Conservation (phyloP, 805 yeast species). For the Candida quercuum region DNA sequence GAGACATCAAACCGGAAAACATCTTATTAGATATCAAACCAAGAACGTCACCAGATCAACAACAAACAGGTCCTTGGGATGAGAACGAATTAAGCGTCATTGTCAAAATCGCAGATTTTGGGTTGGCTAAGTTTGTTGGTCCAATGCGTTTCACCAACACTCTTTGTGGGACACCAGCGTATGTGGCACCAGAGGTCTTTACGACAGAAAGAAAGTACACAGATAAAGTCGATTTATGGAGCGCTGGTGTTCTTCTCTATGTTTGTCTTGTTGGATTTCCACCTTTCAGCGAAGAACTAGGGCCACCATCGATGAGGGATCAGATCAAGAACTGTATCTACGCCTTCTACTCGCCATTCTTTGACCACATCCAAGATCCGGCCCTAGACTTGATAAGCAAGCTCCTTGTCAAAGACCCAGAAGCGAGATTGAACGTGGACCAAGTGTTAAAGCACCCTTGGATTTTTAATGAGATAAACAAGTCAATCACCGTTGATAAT, state of each 20-base stretch:
- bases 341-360: conserved; percentile 75
- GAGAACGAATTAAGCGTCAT: conserved; percentile 51
- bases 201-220: conserved; percentile 49
- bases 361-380: conserved; percentile 65
- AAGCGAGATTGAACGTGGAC: conserved; percentile 71
- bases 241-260: conserved; percentile 71
- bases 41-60: conserved; percentile 23
- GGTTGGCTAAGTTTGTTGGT: conserved; percentile 57
- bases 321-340: conserved; percentile 63
- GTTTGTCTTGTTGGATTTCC: conserved; percentile 83
- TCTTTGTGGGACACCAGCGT: conserved; percentile 82
- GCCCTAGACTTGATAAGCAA: conserved; percentile 63
- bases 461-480: conserved; percentile 36
- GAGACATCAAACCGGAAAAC: conserved; percentile 79
- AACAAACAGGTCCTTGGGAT: conserved; percentile 38
- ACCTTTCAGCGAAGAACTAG: conserved; percentile 78
- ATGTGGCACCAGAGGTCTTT: conserved; percentile 80
- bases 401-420: conserved; percentile 58
- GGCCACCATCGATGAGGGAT: conserved; percentile 73
- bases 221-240: conserved; percentile 77
- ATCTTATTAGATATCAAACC: conserved; percentile 48
- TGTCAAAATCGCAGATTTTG: conserved; percentile 83
- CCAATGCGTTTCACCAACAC: conserved; percentile 72
- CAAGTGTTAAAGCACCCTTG: conserved; percentile 88
- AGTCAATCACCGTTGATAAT: conserved; percentile 2